phyloP scores from a whole-genome alignment of 2,329 filamentous ascomycete species.

The Phaeosphaeria sp. region DNA sequence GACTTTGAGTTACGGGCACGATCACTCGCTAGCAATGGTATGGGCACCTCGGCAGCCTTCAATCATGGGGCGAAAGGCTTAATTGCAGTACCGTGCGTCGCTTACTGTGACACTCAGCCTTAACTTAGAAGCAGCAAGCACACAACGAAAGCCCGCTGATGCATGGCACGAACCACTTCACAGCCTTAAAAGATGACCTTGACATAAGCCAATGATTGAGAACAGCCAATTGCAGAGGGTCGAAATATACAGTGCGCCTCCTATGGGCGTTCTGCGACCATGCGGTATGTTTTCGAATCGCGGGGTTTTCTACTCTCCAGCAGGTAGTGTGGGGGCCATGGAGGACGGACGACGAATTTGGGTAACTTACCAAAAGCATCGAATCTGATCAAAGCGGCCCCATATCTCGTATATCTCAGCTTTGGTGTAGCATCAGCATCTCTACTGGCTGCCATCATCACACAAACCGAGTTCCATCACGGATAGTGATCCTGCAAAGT shows the following conservation, averaged over 20 bases:
- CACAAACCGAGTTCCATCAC: neutral
- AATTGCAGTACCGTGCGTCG: neutral
- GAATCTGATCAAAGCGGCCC: neutral
- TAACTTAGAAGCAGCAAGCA: too few species aligned
- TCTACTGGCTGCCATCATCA: too few species aligned
- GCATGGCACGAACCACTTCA: neutral
- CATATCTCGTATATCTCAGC: neutral
- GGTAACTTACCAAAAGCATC: neutral
- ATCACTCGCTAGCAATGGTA: neutral
- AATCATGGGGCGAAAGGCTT: neutral
- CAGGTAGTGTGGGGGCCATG: neutral
- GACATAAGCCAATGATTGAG: neutral
- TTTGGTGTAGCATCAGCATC: neutral
- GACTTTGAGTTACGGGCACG: neutral
- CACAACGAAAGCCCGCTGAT: too few species aligned
- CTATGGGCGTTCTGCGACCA: neutral
- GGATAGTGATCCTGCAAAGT: neutral
- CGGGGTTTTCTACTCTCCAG: neutral
- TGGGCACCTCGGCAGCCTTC: neutral
- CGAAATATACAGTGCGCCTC: neutral
- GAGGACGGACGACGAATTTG: neutral
- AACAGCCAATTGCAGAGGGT: neutral
- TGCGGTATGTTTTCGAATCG: neutral
- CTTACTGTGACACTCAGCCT: neutral
- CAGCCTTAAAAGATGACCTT: neutral